These are phyloP conservation scores for Thozetella sp. DNA, from an alignment of 495 filamentous ascomycete species.

Conservation along the genomic window DNA sequence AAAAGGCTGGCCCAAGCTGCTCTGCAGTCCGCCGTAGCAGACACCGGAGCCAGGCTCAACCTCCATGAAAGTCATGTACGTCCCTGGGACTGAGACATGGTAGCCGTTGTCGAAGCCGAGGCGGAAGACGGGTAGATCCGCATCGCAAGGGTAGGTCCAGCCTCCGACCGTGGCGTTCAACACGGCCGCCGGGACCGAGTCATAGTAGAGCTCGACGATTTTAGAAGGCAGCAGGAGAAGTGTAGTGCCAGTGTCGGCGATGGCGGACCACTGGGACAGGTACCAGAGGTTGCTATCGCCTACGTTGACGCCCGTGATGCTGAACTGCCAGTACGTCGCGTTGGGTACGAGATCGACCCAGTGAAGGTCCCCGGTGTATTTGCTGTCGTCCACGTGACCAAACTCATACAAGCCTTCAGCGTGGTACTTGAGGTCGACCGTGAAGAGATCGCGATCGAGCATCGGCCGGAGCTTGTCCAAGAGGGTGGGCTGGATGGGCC, in stretches of 20 bases:
- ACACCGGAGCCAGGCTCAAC: constrained; percentile 42
- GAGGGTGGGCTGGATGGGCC: constrained; percentile 61
- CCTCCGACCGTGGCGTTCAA: constrained; percentile 60
- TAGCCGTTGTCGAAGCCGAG: constrained; percentile 56
- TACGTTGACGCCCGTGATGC: constrained; percentile 58
- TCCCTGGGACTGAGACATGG: constrained; percentile 66
- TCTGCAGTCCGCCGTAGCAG: constrained; percentile 75
- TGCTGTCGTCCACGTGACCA: constrained; percentile 67
- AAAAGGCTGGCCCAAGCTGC: constrained; percentile 51
- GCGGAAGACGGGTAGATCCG: constrained; percentile 55
- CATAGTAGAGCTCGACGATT: constrained; percentile 65
- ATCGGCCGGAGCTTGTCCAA: constrained; percentile 63
- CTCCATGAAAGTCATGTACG: constrained; percentile 65
- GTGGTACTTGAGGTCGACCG: constrained; percentile 66
- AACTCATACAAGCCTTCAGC: constrained; percentile 73
- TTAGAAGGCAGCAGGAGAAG: constrained; percentile 66
- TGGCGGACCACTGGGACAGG: constrained; percentile 46
- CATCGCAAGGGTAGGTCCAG: constrained; percentile 62
- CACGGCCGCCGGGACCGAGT: constrained; percentile 58
- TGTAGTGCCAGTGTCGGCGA: constrained; percentile 77
- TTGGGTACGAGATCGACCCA: constrained; percentile 65
- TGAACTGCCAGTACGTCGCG: constrained; percentile 67
- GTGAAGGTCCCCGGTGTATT: constrained; percentile 49
- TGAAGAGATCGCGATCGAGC: constrained; percentile 58
- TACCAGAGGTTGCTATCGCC: constrained; percentile 48